Evolutionary conservation across 805 yeast species (phyloP).

Genomic region (Candida dajiaensis): DNA sequence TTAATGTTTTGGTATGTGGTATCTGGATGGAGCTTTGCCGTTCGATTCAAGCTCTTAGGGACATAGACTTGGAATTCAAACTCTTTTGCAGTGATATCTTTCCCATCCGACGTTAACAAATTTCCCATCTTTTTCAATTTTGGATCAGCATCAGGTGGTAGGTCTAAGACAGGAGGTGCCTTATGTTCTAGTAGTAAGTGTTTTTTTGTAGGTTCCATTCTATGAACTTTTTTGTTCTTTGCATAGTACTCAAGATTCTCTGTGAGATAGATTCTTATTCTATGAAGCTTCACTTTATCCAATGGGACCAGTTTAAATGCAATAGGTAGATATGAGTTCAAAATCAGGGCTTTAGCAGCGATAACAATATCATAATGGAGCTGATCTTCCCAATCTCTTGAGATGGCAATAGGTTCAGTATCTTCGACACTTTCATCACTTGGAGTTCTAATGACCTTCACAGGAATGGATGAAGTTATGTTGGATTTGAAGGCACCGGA

Average conservation of each 20-base stretch:
- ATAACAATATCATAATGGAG: constrained; percentile 84
- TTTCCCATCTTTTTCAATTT: constrained; percentile 38
- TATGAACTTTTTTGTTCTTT: constrained; percentile 77
- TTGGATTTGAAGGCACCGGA: constrained; percentile 83
- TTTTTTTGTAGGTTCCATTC: constrained; percentile 86
- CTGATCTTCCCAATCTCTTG: constrained; percentile 92
- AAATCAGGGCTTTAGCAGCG: constrained; percentile 81
- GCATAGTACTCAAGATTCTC: constrained; percentile 92
- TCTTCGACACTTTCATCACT: constrained; percentile 77
- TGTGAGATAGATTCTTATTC: constrained; percentile 79
- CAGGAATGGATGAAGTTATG: constrained; percentile 54
- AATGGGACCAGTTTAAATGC: constrained; percentile 80
- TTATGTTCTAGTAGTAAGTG: constrained; percentile 75
- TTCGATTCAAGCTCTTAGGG: constrained; percentile 59
- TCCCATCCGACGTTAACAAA: constrained; percentile 30
- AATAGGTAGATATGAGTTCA: constrained; percentile 79
- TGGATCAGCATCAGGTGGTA: constrained; percentile 27
- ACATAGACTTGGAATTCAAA: constrained; percentile 82
- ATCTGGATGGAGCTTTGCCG: constrained; percentile 71
- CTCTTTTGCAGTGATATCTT: constrained; percentile 66
- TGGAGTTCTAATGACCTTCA: constrained; percentile 69
- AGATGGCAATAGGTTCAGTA: constrained; percentile 87
- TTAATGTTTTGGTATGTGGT: constrained; percentile 75
- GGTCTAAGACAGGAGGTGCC: constrained; percentile 40
- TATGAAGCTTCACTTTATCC: constrained; percentile 78